Base-by-base conservation (phyloP, 2,329 filamentous ascomycete species). In the Magnaporthales sp. region DNA sequence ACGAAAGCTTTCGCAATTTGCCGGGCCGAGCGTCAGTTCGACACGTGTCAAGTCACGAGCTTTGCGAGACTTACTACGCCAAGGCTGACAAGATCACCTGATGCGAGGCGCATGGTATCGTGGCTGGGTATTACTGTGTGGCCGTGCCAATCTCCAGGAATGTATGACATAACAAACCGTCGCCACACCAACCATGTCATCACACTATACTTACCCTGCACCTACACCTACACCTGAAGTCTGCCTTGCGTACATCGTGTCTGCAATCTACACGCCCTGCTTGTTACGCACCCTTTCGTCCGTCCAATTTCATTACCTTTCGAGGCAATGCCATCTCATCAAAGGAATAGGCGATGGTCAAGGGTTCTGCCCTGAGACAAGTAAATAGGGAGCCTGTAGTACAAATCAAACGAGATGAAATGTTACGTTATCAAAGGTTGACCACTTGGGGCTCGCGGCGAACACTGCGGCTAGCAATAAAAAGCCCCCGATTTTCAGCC, bases 1-100 rank as follows among this genome's bases (percentile, higher is more conserved):
- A 58, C n/a, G n/a, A 72, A 70, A 69, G 72, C 65, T 67, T 67
- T 66, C 62, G 68, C 70, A 70, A 72, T 72, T 70, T 74, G 72
- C 66, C 67, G 51, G 64, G 51, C 63, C 66, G 67, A 58, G 54
- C 54, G 54, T 58, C 54, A 26, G n/a, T n/a, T 32, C 4, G 51
- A 6, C 32, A 64, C 54, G 64, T 61, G 64, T 61, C 30, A 26
- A 4, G n/a, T 7, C 38, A 65, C 46, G 63, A 24, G 54, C 7
- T 26, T 26, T n/a, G 38, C 15, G 9, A 1, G 1, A 5, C 38
- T 38, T 46, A 46, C 6, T n/a, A 13, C 8, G 38, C 38, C 38
- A 46, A 46, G 38, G 4, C 30, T n/a, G 38, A 46, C 15, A n/a
- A 6, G 5, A 46, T 46, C 38, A 46, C 38, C 38, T 46, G 15